phyloP scores from a whole-genome alignment of 352 stramenopile genomes.

The Globisporangium mamillatum region DNA sequence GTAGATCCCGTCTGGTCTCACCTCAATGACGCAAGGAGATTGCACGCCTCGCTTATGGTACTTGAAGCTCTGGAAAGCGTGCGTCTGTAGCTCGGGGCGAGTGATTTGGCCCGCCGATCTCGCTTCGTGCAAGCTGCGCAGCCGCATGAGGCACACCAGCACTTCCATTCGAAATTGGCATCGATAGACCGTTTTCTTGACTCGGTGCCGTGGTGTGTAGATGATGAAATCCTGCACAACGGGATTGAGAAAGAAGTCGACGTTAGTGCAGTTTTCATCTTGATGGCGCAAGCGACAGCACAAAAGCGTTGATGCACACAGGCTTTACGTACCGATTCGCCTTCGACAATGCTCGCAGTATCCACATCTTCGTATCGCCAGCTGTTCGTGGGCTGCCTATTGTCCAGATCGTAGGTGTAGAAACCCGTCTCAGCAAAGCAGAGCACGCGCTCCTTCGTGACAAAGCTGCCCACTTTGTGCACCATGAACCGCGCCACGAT shows the following conservation, averaged over 20 bases:
- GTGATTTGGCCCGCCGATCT: conserved; percentile 23
- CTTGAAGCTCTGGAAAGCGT: conserved; percentile 58
- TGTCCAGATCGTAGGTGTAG: conserved; percentile 69
- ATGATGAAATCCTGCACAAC: conserved; percentile 61
- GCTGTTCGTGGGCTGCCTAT: conserved; percentile 70
- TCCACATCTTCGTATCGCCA: conserved; percentile 84
- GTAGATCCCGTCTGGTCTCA: conserved; percentile 72
- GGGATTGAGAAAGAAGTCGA: not conserved
- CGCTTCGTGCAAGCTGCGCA: conserved; percentile 62
- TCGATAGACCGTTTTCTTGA: conserved; percentile 82
- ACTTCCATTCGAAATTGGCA: conserved; percentile 84
- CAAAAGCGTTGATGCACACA: not conserved
- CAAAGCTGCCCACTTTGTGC: conserved; percentile 80
- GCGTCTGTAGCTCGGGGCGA: conserved; percentile 48
- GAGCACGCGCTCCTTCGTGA: conserved; percentile 81
- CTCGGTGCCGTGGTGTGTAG: conserved; percentile 64
- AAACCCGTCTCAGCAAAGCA: conserved; percentile 77
- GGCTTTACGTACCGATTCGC: conserved; percentile 43
- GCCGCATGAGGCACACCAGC: conserved; percentile 72
- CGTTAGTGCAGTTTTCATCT: not conserved
- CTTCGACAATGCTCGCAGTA: conserved; percentile 50
- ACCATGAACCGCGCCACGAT: conserved; percentile 80
- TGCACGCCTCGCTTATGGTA: conserved; percentile 56
- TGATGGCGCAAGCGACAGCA: not conserved
- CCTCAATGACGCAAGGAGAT: conserved; percentile 63